Base-by-base conservation (phyloP, 139 green algal genomes). In the Closterium sp. region DNA sequence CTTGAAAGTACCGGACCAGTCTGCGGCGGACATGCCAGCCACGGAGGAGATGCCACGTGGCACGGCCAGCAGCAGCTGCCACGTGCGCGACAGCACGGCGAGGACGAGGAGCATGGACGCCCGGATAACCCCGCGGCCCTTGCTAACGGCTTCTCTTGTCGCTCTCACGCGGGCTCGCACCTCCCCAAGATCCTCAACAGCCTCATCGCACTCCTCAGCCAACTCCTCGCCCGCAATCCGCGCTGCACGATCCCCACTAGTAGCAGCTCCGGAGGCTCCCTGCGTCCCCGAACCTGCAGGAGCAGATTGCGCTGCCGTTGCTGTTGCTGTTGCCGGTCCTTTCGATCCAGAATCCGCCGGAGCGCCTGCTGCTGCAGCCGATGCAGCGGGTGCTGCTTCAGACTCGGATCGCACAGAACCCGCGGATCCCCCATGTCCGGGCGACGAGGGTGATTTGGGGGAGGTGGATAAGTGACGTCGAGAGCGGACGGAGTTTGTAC, bases 131-230 rank as follows among this genome's bases (percentile, higher is more conserved):
- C 66, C 90, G 23, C 87, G 55, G 21, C 90, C 90, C 85, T 93
- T 91, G 25, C 84, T 43, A 4, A 92, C 32, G n/a, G 90, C 87
- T 34, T 93, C 76, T 23, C 91, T 87, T 10, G 90, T 89, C 30
- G 87, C 87, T 23, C 34, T 30, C 25, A 93, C 90, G 19, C 87
- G 35, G 1, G 90, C 90, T 2, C 93, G 93, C 64, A 88, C 87
- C 32, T 33, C 35, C 3, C 30, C 84, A 25, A 93, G 87, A 9
- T 66, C 90, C 32, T 92, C 90, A 33, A 93, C 90, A 25, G 90
- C 90, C 90, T 89, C 86, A 31, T 93, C 90, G 66, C 90, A 93
- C 33, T 91, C 90, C 64, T 93, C 88, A 10, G 88, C 76, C 21
- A 86, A 23, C n/a, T 86, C 83, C 83, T 86, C 83, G 55, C 55